These are phyloP conservation scores for Ciborinia camelliae DNA, from an alignment of 2,329 filamentous ascomycete genomes.

Conservation along the genomic window DNA sequence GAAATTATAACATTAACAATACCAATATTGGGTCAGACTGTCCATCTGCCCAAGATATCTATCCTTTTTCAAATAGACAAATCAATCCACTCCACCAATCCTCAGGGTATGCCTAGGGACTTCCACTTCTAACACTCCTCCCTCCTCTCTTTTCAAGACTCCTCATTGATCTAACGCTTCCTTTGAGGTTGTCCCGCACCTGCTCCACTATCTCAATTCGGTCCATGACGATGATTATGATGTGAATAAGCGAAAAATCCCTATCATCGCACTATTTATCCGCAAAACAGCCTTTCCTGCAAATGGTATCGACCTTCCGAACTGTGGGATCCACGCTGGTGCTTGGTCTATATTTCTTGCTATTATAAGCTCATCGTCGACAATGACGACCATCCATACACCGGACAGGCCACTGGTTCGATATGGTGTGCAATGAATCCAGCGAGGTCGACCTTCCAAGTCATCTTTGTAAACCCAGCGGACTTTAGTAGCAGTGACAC, in stretches of 20 bases:
- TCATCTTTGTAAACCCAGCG: slow-evolving; percentile 59
- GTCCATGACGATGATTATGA: slow-evolving; percentile 21
- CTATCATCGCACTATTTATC: slow-evolving; percentile 25
- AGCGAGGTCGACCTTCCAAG: slow-evolving; percentile 56
- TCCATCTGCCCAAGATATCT: too few relatives aligned
- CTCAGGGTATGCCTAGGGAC: slow-evolving; percentile 31
- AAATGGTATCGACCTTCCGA: slow-evolving; percentile 25
- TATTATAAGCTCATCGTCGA: slow-evolving; percentile 59
- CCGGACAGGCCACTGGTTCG: slow-evolving; percentile 64
- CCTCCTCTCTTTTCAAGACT: slow-evolving; percentile 19
- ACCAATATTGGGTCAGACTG: background rate
- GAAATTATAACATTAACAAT: background rate
- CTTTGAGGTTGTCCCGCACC: slow-evolving; percentile 10
- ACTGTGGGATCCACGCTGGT: slow-evolving; percentile 35
- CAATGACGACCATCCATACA: slow-evolving; percentile 75
- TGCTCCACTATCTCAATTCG: slow-evolving; percentile 18
- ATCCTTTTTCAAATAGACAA: background rate
- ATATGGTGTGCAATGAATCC: slow-evolving; percentile 75
- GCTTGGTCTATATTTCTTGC: slow-evolving; percentile 30
- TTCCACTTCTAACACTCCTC: slow-evolving; percentile 26
- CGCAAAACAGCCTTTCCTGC: slow-evolving; percentile 4
- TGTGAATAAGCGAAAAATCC: slow-evolving; percentile 30
- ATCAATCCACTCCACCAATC: slow-evolving; percentile 28
- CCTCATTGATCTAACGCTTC: slow-evolving; percentile 12
- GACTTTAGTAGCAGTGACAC: slow-evolving; percentile 72